A percentile compares a stretch with the other conserved stretches of the same genome.
phyloP scores from a whole-genome alignment of 192 early-diverging fungal genomes.

The Ambispora gerdemannii region DNA sequence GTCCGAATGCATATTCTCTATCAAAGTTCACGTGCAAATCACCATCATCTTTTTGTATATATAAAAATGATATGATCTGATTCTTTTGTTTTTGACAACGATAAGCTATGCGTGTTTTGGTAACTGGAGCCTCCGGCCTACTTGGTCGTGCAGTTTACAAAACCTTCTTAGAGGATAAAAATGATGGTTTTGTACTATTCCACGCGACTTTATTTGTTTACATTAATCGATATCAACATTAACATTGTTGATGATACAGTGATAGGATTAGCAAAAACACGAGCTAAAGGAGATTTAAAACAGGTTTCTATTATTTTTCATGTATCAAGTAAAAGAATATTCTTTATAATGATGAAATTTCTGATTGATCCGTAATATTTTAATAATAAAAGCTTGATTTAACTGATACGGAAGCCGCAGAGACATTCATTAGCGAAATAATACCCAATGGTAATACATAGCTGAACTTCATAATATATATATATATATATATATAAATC shows the following conservation, averaged over 20 bases:
- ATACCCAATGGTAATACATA: constrained; percentile 51
- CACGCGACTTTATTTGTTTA: no score
- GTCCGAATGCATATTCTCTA: no score
- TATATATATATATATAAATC: constrained; percentile 6
- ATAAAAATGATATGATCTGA: no score
- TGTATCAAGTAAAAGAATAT: constrained; percentile 28
- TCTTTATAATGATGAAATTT: not conserved
- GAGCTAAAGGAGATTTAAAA: constrained; percentile 51
- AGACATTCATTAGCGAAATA: constrained; percentile 49
- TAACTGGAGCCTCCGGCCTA: constrained; percentile 81
- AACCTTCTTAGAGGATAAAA: constrained; percentile 51
- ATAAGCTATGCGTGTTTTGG: constrained; percentile 65
- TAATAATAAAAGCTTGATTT: constrained; percentile 58
- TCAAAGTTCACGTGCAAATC: no score
- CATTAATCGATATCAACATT: no score
- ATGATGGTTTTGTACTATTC: constrained; percentile 55
- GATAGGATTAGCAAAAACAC: constrained; percentile 68
- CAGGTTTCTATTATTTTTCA: no score
- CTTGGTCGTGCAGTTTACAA: constrained; percentile 71
- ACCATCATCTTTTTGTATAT: no score
- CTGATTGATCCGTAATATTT: not conserved
- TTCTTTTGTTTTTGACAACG: no score
- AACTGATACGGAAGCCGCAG: constrained; percentile 50
- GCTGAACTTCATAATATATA: not conserved
- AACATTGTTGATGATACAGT: constrained; percentile 47